A percentile compares a stretch with the other conserved stretches of the same genome.
phyloP scores from a whole-genome alignment of 2,329 filamentous ascomycete genomes.

The Cryphonectria nitschkei region DNA sequence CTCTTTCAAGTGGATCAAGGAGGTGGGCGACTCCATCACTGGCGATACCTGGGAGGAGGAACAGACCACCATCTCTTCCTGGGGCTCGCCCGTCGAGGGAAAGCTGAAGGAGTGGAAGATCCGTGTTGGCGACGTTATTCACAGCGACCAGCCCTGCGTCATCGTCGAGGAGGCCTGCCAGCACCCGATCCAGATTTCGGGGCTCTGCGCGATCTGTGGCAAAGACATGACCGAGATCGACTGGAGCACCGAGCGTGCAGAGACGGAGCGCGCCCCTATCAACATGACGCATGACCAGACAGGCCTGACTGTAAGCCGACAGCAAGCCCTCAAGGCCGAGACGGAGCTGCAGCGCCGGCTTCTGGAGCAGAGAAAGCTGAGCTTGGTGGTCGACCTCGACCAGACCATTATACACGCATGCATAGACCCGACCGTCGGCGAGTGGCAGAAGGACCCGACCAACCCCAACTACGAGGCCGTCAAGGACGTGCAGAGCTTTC shows the following conservation, averaged over 20 bases:
- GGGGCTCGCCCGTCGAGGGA: constrained; percentile 83
- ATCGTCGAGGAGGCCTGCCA: constrained; percentile 89
- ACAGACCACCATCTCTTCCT: constrained; percentile 73
- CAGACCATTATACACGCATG: constrained; percentile 99
- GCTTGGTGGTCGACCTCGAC: constrained; percentile 93
- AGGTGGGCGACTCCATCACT: constrained; percentile 68
- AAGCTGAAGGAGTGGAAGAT: constrained; percentile 78
- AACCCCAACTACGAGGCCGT: constrained; percentile 93
- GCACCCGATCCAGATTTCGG: constrained; percentile 88
- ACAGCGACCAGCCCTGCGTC: constrained; percentile 61
- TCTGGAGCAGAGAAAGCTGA: constrained; percentile 80
- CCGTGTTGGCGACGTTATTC: constrained; percentile 65
- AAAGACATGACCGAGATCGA: constrained; percentile 93
- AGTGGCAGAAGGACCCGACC: constrained; percentile 87
- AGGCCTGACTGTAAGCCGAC: constrained; percentile 79
- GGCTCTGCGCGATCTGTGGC: constrained; percentile 89
- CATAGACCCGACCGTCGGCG: constrained; percentile 92
- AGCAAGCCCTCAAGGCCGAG: constrained; percentile 80
- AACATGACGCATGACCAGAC: constrained; percentile 95
- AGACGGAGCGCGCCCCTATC: constrained; percentile 86
- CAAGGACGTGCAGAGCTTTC: constrained; percentile 85
- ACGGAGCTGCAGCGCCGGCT: constrained; percentile 84
- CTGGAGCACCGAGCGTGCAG: constrained; percentile 79
- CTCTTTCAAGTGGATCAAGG: constrained; percentile 79
- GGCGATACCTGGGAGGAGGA: constrained; percentile 67